Evolutionary conservation across 1,139 yeast species (phyloP).

Genomic region (Suhomyces choctaworum): DNA sequence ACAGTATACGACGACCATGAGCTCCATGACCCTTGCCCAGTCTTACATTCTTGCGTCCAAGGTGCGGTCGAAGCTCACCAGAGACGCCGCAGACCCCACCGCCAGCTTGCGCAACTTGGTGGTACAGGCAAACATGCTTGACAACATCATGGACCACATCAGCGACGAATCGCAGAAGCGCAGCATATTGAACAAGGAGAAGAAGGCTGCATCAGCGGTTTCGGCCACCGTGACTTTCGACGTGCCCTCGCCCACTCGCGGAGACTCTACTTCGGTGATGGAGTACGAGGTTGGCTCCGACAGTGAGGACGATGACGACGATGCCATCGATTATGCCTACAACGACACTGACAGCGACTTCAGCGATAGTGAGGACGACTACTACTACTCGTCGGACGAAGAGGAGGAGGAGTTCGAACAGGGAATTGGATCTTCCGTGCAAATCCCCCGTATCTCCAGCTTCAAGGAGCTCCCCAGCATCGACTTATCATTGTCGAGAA

Average conservation of each 20-base stretch:
- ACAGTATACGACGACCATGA: slow-evolving; percentile 3
- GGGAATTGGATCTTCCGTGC: slow-evolving; percentile 1
- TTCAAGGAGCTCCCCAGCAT: slow-evolving; percentile 28
- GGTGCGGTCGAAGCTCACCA: slow-evolving; percentile 67
- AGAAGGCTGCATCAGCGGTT: slow-evolving; percentile 6
- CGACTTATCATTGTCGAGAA: slow-evolving; percentile 23
- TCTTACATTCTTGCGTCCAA: slow-evolving; percentile 66
- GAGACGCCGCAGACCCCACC: slow-evolving; percentile 63
- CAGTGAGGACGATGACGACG: slow-evolving; percentile 17
- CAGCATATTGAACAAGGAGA: slow-evolving; percentile 15
- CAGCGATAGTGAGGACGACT: slow-evolving; percentile 28
- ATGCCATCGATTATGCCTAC: slow-evolving; percentile 25
- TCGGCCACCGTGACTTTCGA: slow-evolving; percentile 15
- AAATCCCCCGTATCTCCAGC: slow-evolving; percentile 1
- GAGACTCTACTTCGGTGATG: slow-evolving; percentile 19
- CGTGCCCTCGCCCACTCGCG: slow-evolving; percentile 9
- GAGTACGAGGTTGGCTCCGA: slow-evolving; percentile 23
- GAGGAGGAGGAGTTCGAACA: slow-evolving; percentile 1
- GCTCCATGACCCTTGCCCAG: slow-evolving; percentile 45
- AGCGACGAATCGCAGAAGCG: slow-evolving; percentile 34
- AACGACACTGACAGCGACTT: slow-evolving; percentile 4
- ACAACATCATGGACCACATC: slow-evolving; percentile 60
- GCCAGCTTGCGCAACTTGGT: slow-evolving; percentile 64
- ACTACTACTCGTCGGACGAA: slow-evolving; percentile 30
- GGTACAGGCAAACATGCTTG: slow-evolving; percentile 75